A percentile compares a stretch with the other conserved stretches of the same genome.
phyloP scores from a whole-genome alignment of 257 asterid genomes.

The Verbena officinalis region DNA sequence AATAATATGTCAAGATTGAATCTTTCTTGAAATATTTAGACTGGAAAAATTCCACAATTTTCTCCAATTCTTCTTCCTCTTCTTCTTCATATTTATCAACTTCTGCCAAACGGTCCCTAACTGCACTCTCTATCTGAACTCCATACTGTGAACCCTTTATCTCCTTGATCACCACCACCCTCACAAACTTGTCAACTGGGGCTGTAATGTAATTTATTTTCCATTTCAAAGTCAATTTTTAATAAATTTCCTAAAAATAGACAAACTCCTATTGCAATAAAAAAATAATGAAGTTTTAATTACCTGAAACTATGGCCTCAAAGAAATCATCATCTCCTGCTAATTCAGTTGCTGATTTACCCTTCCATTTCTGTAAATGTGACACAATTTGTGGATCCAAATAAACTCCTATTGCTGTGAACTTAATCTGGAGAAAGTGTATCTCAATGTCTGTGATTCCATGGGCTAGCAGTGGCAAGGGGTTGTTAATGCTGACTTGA shows the following conservation, averaged over 20 bases:
- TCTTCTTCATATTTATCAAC: constrained; percentile 80
- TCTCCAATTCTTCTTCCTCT: constrained; percentile 76
- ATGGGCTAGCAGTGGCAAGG: constrained; percentile 53
- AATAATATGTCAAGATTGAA: constrained; percentile 57
- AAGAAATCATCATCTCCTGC: constrained; percentile 72
- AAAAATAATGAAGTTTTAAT: not conserved
- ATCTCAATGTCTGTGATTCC: constrained; percentile 94
- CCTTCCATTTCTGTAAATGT: constrained; percentile 74
- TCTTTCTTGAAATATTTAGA: constrained; percentile 67
- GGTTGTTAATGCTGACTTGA: constrained; percentile 39
- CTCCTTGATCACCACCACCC: constrained; percentile 93
- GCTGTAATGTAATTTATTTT: constrained; percentile 42
- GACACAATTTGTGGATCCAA: constrained; percentile 64
- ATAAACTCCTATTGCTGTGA: constrained; percentile 95
- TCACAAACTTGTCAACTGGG: constrained; percentile 64
- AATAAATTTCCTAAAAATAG: no score
- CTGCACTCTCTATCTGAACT: constrained; percentile 72
- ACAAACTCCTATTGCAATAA: no score
- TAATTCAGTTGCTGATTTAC: constrained; percentile 56
- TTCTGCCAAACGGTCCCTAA: constrained; percentile 79
- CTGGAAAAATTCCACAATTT: constrained; percentile 65
- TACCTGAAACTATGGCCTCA: constrained; percentile 70
- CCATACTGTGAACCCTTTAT: constrained; percentile 95
- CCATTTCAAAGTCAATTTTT: no score
- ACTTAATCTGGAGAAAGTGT: constrained; percentile 90